Evolutionary conservation across 208 protist species (phyloP).

Genomic region (Blastocrithidia nonstop): DNA sequence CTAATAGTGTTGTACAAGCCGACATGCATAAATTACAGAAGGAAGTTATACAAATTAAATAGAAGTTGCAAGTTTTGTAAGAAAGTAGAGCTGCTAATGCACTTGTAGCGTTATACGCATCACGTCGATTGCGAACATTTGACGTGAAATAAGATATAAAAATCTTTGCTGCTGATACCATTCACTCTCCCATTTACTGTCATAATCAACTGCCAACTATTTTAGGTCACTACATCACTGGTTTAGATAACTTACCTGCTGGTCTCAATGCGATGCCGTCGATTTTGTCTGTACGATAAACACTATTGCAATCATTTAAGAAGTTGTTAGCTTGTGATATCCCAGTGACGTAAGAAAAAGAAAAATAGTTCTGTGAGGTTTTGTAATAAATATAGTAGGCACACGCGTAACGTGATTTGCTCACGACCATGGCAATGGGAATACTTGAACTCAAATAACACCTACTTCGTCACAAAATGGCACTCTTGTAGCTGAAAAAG

Average conservation of each 20-base stretch:
- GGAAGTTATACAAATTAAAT: slow-evolving; percentile 18
- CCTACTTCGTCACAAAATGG: slow-evolving; percentile 35
- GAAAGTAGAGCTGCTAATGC: slow-evolving; percentile 32
- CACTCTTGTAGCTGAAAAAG: slow-evolving; percentile 35
- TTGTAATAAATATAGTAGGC: slow-evolving; percentile 57
- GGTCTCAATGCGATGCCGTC: slow-evolving; percentile 78
- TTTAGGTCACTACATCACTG: slow-evolving; percentile 42
- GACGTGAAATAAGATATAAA: slow-evolving; percentile 29
- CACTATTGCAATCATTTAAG: slow-evolving; percentile 53
- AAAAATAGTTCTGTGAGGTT: slow-evolving; percentile 33
- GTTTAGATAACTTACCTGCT: slow-evolving; percentile 59
- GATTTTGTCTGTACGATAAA: slow-evolving; percentile 49
- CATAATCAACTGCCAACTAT: slow-evolving; percentile 73
- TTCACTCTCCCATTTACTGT: slow-evolving; percentile 50
- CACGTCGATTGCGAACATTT: slow-evolving; percentile 25
- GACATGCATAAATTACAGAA: slow-evolving; percentile 6
- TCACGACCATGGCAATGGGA: slow-evolving; percentile 63
- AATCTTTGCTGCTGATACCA: slow-evolving; percentile 24
- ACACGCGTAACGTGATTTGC: slow-evolving; percentile 41
- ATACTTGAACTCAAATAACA: slow-evolving; percentile 75
- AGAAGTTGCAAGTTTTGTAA: slow-evolving; percentile 31
- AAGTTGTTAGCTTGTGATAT: slow-evolving; percentile 53
- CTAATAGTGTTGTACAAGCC: slow-evolving; percentile 3
- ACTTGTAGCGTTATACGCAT: slow-evolving; percentile 45
- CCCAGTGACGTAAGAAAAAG: slow-evolving; percentile 20